Conservation (phyloP, 768 basidiomycete genomes). For the Ramaria rubella region DNA sequence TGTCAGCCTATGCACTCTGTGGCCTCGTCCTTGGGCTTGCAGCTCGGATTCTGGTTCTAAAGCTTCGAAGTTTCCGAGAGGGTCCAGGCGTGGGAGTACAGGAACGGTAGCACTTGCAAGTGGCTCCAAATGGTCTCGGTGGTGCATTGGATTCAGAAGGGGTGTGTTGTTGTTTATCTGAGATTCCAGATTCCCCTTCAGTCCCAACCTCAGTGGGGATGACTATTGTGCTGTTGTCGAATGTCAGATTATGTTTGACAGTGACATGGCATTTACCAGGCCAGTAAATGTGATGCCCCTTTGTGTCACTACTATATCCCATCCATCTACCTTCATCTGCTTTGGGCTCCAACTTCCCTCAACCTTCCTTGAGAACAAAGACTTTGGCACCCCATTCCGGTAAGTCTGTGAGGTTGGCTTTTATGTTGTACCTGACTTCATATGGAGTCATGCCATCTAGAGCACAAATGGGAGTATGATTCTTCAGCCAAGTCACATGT, state of each 20-base stretch:
- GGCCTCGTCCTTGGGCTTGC: no score
- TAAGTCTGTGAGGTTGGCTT: background rate
- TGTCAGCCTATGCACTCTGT: no score
- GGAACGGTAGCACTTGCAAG: no score
- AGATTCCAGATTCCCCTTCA: no score
- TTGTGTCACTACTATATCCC: background rate
- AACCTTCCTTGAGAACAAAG: background rate
- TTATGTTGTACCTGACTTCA: conserved; percentile 7
- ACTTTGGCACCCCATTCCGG: background rate
- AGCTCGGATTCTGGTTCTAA: no score
- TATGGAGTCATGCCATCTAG: conserved; percentile 19
- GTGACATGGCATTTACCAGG: background rate
- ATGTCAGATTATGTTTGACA: background rate
- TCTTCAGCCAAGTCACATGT: conserved; percentile 19
- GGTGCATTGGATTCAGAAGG: no score
- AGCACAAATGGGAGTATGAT: conserved; percentile 16
- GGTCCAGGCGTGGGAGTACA: no score
- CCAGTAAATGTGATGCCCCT: background rate
- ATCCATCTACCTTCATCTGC: background rate
- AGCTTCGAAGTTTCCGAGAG: no score
- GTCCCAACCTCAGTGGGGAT: no score
- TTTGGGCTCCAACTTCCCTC: background rate
- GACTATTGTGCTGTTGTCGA: background rate
- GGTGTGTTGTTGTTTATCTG: no score
- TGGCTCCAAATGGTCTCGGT: no score